phyloP scores from a whole-genome alignment of 2,329 filamentous ascomycete genomes.

The Aspergillus tubingensis region DNA sequence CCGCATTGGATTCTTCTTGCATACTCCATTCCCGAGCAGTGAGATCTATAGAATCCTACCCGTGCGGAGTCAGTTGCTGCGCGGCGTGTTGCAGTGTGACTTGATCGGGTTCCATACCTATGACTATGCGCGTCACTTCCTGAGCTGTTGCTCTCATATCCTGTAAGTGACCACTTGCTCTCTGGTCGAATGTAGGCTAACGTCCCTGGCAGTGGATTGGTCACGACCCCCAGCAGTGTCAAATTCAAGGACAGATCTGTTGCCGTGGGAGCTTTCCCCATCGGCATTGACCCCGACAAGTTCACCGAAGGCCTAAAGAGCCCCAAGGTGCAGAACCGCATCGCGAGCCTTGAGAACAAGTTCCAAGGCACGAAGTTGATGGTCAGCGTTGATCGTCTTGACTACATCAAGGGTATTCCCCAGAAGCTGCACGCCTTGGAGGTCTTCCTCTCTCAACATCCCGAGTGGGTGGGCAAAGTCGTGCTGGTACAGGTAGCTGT shows the following conservation, averaged over 20 bases:
- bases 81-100: conserved; percentile 88
- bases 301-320: conserved; percentile 87
- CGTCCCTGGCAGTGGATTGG: conserved; percentile 41
- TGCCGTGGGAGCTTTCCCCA: conserved; percentile 92
- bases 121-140: conserved; percentile 94
- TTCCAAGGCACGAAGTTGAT: conserved; percentile 96
- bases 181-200: conserved; percentile 17
- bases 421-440: conserved; percentile 97
- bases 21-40: conserved; percentile 94
- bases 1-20: conserved; percentile 97
- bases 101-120: conserved; percentile 98
- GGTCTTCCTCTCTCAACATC: conserved; percentile 93
- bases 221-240: conserved; percentile 87
- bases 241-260: conserved; percentile 87
- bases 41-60: conserved; percentile 97
- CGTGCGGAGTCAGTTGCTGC: conserved; percentile 83
- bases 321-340: conserved; percentile 82
- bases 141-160: conserved; percentile 94
- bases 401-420: conserved; percentile 98
- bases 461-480: conserved; percentile 97
- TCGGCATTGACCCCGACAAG: conserved; percentile 96
- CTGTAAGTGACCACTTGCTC: conserved; percentile 55
- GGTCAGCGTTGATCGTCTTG: conserved; percentile 91
- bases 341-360: conserved; percentile 79
- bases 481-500: conserved; percentile 95